Conservation (phyloP, 768 basidiomycete genomes). For the Lenzites betulinus region DNA sequence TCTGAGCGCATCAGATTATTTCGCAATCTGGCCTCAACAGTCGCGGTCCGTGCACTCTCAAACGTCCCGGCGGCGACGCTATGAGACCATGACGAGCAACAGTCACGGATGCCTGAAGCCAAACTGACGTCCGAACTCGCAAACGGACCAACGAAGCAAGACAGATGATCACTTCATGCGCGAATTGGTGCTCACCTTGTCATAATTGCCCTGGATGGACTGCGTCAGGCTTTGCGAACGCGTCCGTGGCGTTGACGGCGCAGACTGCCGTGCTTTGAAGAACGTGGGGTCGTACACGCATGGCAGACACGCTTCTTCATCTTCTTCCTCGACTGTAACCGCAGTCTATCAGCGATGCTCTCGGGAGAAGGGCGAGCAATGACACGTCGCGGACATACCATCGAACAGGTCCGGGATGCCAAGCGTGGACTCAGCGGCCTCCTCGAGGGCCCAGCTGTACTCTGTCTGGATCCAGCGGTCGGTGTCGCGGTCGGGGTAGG, state of each 20-base stretch:
- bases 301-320: conserved; percentile 23
- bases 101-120: conserved; percentile 6
- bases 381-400: conserved; percentile 4
- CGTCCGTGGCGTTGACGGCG: conserved; percentile 3
- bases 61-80: not conserved
- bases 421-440: conserved; percentile 19
- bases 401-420: conserved; percentile 19
- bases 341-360: conserved; percentile 2
- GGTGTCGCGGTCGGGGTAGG: conserved; percentile 16
- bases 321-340: conserved; percentile 25
- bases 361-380: not conserved
- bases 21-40: not conserved
- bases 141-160: not conserved
- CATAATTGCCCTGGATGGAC: conserved; percentile 2
- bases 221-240: conserved; percentile 16
- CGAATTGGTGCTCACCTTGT: conserved; percentile 20
- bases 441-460: conserved; percentile 21
- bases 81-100: not conserved
- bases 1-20: conserved; percentile 9
- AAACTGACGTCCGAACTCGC: conserved; percentile 1
- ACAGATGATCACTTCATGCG: not conserved
- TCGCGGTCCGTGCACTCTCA: not conserved
- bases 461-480: conserved; percentile 23
- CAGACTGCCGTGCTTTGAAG: conserved; percentile 14
- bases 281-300: conserved; percentile 26